phyloP scores from a whole-genome alignment of 371 early-diverging fungal genomes.

The Mucor velutinosus region DNA sequence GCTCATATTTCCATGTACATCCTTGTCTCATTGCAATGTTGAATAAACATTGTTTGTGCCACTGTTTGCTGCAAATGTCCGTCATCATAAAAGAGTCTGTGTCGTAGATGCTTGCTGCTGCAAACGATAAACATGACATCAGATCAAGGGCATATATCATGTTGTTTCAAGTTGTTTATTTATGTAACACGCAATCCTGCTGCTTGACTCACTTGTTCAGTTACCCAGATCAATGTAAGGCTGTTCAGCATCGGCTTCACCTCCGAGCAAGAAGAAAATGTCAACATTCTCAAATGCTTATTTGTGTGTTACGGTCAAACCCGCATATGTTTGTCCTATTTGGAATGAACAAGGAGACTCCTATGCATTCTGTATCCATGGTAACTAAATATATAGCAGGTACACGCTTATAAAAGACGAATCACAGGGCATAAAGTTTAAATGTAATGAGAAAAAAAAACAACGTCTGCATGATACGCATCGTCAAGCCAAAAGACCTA shows the following conservation, averaged over 20 bases:
- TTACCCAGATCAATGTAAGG: not conserved
- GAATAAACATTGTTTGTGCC: not conserved
- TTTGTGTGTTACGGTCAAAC: not conserved
- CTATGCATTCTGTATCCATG: not conserved
- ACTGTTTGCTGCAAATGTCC: not conserved
- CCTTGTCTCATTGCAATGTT: not conserved
- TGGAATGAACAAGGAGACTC: not conserved
- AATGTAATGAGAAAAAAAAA: not conserved
- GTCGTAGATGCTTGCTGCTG: not conserved
- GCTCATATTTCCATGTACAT: not conserved
- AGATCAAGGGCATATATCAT: not conserved
- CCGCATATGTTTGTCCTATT: not conserved
- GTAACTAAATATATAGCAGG: not conserved
- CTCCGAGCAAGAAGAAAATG: not conserved
- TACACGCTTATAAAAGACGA: not conserved
- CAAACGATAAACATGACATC: not conserved
- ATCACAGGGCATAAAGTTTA: not conserved
- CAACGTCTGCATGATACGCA: not conserved
- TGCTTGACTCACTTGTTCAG: not conserved
- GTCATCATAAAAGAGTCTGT: not conserved
- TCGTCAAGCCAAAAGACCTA: not conserved
- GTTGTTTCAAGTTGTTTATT: no score
- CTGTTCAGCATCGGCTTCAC: not conserved
- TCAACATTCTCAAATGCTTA: not conserved
- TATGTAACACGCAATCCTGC: no score